These are phyloP conservation scores for Eutrema salsugineum DNA, from an alignment of 441 rosid genomes.

Conservation along the genomic window DNA sequence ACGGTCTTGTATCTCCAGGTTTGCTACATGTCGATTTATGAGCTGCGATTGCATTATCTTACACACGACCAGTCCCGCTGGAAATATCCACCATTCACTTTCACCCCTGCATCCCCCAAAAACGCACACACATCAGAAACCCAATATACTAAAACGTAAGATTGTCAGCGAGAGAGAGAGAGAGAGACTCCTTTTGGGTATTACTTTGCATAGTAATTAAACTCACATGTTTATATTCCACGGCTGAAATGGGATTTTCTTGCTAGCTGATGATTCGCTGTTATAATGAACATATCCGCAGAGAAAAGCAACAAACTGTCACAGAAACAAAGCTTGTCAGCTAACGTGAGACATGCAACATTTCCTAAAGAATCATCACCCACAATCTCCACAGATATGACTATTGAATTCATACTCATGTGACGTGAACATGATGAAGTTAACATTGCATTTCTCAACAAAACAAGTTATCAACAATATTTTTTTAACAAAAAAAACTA, in stretches of 20 bases:
- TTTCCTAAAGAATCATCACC: background rate
- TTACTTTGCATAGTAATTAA: conserved; percentile 11
- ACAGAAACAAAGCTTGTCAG: conserved; percentile 28
- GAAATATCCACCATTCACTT: conserved; percentile 99
- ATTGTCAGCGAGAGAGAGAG: background rate
- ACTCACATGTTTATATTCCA: conserved; percentile 99
- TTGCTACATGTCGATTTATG: conserved; percentile 91
- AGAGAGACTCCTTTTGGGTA: background rate
- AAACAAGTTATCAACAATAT: background rate
- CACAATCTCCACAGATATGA: conserved; percentile 1
- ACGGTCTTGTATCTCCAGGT: conserved; percentile 99
- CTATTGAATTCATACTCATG: background rate
- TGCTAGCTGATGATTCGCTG: conserved; percentile 61
- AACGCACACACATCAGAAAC: conserved; percentile 12
- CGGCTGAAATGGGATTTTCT: conserved; percentile 72
- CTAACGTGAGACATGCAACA: conserved; percentile 7
- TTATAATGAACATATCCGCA: conserved; percentile 90
- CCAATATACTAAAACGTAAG: conserved; percentile 7
- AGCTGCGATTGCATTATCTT: conserved; percentile 93
- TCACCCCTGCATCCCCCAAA: conserved; percentile 80
- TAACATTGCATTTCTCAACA: background rate
- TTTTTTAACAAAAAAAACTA: background rate
- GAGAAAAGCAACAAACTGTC: conserved; percentile 80
- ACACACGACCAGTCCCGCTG: conserved; percentile 90
- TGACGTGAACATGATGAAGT: background rate